These are phyloP conservation scores for Chlorophyllum brunneum DNA, from an alignment of 768 basidiomycete species.

Conservation along the genomic window DNA sequence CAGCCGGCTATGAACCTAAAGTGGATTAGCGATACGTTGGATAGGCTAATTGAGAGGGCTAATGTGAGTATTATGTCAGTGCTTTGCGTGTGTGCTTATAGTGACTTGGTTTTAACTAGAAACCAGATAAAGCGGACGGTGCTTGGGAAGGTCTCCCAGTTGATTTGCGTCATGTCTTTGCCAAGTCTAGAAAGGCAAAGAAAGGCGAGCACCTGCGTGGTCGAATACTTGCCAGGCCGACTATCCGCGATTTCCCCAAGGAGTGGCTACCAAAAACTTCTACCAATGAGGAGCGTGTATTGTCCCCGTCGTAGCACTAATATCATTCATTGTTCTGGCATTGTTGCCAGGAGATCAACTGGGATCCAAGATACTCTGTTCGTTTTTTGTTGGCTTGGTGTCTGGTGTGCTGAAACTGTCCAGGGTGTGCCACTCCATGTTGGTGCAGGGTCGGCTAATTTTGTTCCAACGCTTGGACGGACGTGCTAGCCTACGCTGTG, in stretches of 20 bases:
- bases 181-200: constrained; percentile 68
- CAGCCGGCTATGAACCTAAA: constrained; percentile 86
- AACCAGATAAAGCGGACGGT: constrained; percentile 23
- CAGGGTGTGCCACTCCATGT: not conserved
- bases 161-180: constrained; percentile 77
- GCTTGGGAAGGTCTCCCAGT: constrained; percentile 65
- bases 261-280: constrained; percentile 66
- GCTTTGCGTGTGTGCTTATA: constrained; percentile 10
- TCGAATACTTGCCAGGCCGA: constrained; percentile 51
- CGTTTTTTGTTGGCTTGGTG: too few relatives aligned
- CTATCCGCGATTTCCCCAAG: constrained; percentile 76
- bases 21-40: constrained; percentile 87
- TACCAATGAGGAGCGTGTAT: constrained; percentile 10
- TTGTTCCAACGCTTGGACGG: not conserved
- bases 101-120: constrained; percentile 29
- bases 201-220: constrained; percentile 65
- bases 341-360: not conserved
- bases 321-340: too few relatives aligned
- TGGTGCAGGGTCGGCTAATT: not conserved
- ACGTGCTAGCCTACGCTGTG: not conserved
- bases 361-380: too few relatives aligned
- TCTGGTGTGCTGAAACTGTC: not conserved
- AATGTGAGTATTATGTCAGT: constrained; percentile 56
- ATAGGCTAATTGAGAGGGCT: constrained; percentile 73
- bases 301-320: constrained; percentile 8